Conservation (phyloP, 306 rosid species). For the Ormosia semicastrata region DNA sequence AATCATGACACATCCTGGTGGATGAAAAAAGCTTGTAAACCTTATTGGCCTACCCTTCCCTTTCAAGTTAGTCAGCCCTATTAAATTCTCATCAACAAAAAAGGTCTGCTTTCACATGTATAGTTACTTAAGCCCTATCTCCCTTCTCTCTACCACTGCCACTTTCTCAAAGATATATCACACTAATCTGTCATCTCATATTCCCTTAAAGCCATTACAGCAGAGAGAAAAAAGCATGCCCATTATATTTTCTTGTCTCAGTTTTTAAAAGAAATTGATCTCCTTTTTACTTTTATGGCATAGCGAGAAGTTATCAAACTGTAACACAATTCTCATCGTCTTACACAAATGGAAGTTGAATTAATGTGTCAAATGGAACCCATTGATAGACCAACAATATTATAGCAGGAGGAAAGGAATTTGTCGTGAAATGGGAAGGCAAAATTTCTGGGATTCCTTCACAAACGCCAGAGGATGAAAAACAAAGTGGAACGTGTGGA, state of each 20-base stretch:
- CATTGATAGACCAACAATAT: not conserved
- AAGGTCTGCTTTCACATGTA: slow-evolving; percentile 16
- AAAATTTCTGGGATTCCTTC: slow-evolving; percentile 39
- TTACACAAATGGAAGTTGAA: not conserved
- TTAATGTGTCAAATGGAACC: slow-evolving; percentile 16
- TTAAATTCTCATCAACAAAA: slow-evolving; percentile 1
- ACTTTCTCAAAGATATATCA: slow-evolving; percentile 2
- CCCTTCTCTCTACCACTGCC: not conserved
- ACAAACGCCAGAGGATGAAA: slow-evolving; percentile 27
- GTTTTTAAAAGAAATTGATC: not conserved
- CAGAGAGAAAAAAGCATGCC: slow-evolving; percentile 12
- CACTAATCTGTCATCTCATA: not conserved
- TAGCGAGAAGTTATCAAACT: not conserved
- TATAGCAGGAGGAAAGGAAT: slow-evolving; percentile 1
- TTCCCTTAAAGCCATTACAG: not conserved
- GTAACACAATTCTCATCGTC: not conserved
- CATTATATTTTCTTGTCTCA: slow-evolving; percentile 1
- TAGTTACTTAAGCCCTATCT: not conserved
- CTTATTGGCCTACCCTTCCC: not conserved
- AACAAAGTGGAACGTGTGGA: slow-evolving; percentile 38
- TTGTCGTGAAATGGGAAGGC: slow-evolving; percentile 33
- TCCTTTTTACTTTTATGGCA: not conserved
- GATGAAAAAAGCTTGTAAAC: slow-evolving; percentile 24
- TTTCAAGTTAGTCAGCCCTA: not conserved
- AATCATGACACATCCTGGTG: slow-evolving; percentile 26